Evolutionary conservation across 164 flowering plant genomes (phyloP).

Genomic region (Sextonia rubra): DNA sequence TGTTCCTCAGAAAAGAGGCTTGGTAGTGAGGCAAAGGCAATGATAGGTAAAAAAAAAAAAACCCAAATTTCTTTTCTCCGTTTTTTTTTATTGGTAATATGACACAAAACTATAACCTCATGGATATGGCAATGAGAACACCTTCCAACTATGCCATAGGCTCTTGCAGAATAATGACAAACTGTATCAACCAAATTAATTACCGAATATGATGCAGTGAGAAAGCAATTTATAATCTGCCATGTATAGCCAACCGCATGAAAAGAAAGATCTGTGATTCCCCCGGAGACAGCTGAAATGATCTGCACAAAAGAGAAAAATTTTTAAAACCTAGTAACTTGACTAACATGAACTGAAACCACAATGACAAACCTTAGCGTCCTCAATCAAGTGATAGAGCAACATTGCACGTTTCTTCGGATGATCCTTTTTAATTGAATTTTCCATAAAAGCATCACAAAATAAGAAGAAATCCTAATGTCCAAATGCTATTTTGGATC

Average conservation of each 20-base stretch:
- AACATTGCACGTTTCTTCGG: not conserved
- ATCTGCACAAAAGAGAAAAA: conserved; percentile 53
- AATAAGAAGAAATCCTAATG: not conserved
- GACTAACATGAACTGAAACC: not conserved
- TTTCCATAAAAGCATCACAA: not conserved
- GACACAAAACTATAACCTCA: too few relatives aligned
- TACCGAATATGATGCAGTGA: conserved; percentile 99
- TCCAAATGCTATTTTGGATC: not conserved
- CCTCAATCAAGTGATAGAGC: not conserved
- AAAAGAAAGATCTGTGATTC: conserved; percentile 89
- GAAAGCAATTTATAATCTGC: conserved; percentile 84
- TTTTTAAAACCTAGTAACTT: not conserved
- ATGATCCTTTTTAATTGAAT: not conserved
- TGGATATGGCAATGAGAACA: too few relatives aligned
- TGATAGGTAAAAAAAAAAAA: too few relatives aligned
- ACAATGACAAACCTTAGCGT: not conserved
- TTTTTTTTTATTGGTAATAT: too few relatives aligned
- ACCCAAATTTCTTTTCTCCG: not conserved
- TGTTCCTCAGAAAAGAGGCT: too few relatives aligned
- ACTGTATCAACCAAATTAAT: conserved; percentile 25
- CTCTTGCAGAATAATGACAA: not conserved
- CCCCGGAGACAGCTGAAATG: conserved; percentile 91
- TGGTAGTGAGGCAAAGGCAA: too few relatives aligned
- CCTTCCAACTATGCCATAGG: too few relatives aligned
- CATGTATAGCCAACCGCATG: conserved; percentile 90